Evolutionary conservation across 441 rosid genomes (phyloP), one percentile per base, ranked within the genome.

Genomic region (Adansonia gregorii): DNA sequence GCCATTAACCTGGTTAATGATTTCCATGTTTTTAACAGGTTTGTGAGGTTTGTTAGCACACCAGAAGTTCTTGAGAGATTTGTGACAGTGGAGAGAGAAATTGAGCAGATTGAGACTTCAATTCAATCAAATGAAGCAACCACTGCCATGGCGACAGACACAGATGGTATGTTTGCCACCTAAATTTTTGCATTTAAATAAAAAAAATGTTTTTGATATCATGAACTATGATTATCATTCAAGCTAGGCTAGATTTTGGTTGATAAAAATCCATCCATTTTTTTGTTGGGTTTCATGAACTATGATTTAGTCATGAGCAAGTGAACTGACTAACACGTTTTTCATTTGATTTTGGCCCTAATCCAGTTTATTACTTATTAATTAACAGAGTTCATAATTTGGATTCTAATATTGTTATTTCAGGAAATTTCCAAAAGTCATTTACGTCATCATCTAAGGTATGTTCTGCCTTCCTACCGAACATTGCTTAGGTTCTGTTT

Each of bases 11-110:
- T 12, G 9, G 52, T 63, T 27, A 11, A 12, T 69, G 20, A 6
- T 45, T 78, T 39, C 17, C 19, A 12, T 75, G 43, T 65, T 67
- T n/a, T 64, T 60, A 51, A 66, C 84, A 96, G 98, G 83, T 93
- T 94, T 85, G 98, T 96, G 84, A 85, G 93, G 76, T 96, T 96
- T 85, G 95, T 94, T 72, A 91, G 90, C 78, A 85, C 98, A 8
- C 99, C 98, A 9, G 98, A 96, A 90, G 86, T 92, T 87, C 96
- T 96, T 70, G 99, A 96, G 92, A 90, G 99, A 85, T 91, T 92
- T 67, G 96, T 90, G 12, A 90, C 93, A 24, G 84, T 92, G 55
- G 98, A 96, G 85, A 90, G 73, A 76, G 99, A 96, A 83, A 85
- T 96, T 43, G 87, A 83, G 54, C 96, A 96, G 87, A 96, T 93